Evolutionary conservation across 192 early-diverging fungal species (phyloP), one percentile per base, ranked within the genome.

Genomic region (Backusella psychrophila): DNA sequence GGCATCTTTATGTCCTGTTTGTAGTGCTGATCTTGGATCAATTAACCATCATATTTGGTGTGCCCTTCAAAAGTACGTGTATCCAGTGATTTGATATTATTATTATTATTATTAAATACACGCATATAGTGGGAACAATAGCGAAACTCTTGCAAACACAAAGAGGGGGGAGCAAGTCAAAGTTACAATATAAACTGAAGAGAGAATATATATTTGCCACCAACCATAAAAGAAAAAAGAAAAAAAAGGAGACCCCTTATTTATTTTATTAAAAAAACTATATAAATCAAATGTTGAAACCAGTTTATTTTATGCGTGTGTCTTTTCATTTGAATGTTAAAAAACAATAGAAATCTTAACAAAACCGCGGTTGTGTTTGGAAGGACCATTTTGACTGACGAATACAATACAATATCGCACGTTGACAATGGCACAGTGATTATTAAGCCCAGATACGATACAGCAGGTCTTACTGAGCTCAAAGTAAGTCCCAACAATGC

Each of bases 391-490:
- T 15, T 36, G 14, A 17, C 66, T n/a, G 75, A 76, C 31, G 5
- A n/a, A 36, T 35, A 53, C 33, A 70, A 42, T 17, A 76, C 67
- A 14, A 76, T 76, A 35, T 12, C 26, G 19, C 66, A 42, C 7
- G 17, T 76, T 3, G 49, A 76, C 17, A 44, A 76, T 33, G 74
- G 66, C 36, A 75, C 74, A 11, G 31, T 42, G 29, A 36, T 63
- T n/a, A 75, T 75, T n/a, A 36, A 21, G 7, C 74, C 74, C 14
- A 31, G 11, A 21, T 41, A 23, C 6, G 44, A 75, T 17, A 75
- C 36, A 33, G 19, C 65, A 19, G 74, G 74, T 1, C 63, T 67
- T 33, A 67, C 74, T 42, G 74, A 75, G 21, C 36, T 75, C 26
- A 63, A 46, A 44, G 74, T 75, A 75, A 68, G 2, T 6, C 34